These are phyloP conservation scores for Paecilomyces formosus DNA, from an alignment of 2,329 filamentous ascomycete species.

Conservation along the genomic window DNA sequence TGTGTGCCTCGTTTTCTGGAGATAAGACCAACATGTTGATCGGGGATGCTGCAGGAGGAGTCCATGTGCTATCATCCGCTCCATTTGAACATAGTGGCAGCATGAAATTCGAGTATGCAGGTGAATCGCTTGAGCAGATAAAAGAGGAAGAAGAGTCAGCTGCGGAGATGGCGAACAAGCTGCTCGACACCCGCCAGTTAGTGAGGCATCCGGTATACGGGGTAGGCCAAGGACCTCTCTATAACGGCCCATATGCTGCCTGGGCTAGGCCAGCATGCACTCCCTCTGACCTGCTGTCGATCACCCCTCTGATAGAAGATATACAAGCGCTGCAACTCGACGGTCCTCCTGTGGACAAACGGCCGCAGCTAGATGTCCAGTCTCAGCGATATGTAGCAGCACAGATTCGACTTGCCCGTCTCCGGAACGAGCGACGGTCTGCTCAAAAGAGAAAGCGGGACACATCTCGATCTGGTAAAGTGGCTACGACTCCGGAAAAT, in stretches of 20 bases:
- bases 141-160: constrained; percentile 18
- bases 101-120: constrained; percentile 19
- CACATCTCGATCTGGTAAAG: neutral
- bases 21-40: constrained; percentile 50
- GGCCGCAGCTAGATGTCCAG: constrained; percentile 13
- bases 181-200: constrained; percentile 27
- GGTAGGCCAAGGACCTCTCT: constrained; percentile 32
- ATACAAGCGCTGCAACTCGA: constrained; percentile 24
- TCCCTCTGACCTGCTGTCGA: constrained; percentile 12
- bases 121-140: constrained; percentile 6
- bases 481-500: neutral
- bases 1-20: constrained; percentile 50
- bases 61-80: constrained; percentile 43
- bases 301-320: constrained; percentile 17
- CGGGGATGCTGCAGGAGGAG: constrained; percentile 49
- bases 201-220: constrained; percentile 28
- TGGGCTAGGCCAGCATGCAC: constrained; percentile 28
- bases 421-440: constrained; percentile 18
- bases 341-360: constrained; percentile 12
- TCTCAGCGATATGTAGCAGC: constrained; percentile 10
- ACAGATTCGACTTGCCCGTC: constrained; percentile 18
- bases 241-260: constrained; percentile 32
- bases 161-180: constrained; percentile 14
- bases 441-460: constrained; percentile 13
- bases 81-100: constrained; percentile 15